Conservation (phyloP, 2,329 filamentous ascomycete species). For the Raffaelea arxii region DNA sequence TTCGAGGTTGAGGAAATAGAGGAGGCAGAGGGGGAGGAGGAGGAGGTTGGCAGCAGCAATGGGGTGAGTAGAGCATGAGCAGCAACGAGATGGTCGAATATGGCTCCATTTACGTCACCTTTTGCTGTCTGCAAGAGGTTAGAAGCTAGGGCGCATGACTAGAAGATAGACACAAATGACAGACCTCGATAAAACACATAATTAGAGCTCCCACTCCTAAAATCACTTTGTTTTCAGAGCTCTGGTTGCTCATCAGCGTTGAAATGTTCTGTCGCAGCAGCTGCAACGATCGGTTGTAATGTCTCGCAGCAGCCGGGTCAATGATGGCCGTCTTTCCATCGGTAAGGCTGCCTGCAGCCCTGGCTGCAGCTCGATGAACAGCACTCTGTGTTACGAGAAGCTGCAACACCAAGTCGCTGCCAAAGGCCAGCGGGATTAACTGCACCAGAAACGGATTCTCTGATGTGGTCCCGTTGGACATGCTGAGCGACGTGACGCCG, state of each 20-base stretch:
- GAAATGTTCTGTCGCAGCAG: constrained; percentile 26
- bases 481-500: constrained; percentile 31
- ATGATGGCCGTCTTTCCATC: not conserved
- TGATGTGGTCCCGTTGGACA: constrained; percentile 36
- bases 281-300: constrained; percentile 25
- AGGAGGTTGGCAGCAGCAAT: constrained; percentile 2
- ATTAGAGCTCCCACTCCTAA: constrained; percentile 34
- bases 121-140: constrained; percentile 16
- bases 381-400: constrained; percentile 35
- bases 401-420: constrained; percentile 33
- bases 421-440: constrained; percentile 34
- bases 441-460: constrained; percentile 36
- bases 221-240: constrained; percentile 18
- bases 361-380: constrained; percentile 20
- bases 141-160: not conserved
- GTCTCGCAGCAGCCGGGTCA: constrained; percentile 19
- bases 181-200: constrained; percentile 36
- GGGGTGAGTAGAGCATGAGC: constrained; percentile 25
- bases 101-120: constrained; percentile 33
- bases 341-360: not conserved
- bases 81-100: constrained; percentile 34
- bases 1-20: constrained; percentile 14
- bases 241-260: constrained; percentile 15
- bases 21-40: constrained; percentile 15
- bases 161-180: constrained; percentile 5